Evolutionary conservation across 78 protist genomes (phyloP), one percentile per base, ranked within the genome.

Genomic region (Dictyostelium capitatum): DNA sequence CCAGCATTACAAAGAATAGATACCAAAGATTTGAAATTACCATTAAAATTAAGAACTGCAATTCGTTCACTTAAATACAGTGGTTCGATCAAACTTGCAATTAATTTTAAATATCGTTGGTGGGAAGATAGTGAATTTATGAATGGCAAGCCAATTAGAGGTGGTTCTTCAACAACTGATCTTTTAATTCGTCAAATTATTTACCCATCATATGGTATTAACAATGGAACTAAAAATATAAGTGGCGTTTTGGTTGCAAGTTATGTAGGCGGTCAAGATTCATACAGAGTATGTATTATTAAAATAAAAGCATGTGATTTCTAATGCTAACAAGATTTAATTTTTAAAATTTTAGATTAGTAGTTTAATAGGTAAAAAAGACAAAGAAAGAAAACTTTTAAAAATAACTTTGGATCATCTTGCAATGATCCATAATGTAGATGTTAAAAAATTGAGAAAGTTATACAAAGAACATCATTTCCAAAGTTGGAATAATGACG

Each of bases 161-260:
- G 89, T 50, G 89, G 89, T 47, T 14, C 51, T 14, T 47, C 89
- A 23, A 9, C 19, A 2, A 81, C 89, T 4, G 89, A 81, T 81
- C 78, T 81, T 14, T 73, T 73, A 81, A n/a, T 81, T 15, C 89
- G 89, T 67, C 17, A n/a, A 10, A 51, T 81, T 37, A 28, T 50
- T 72, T 81, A 81, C 50, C 89, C 89, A 81, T 81, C 89, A 4
- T 81, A 81, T 70, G 89, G 89, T 50, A 62, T 80, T 41, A 56
- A 56, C 17, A 62, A 62, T 62, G 51, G 51, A 32, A 17, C 25
- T 20, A 48, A 65, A 1, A 12, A 12, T 62, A 37, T 20, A 6
- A 28, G n/a, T 25, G 75, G 65, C 6, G 17, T 46, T 19, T 46
- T 81, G 9, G 7, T 81, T 30, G 89, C 46, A 11, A 43, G 64